Conservation (phyloP, 164 flowering plant genomes). For the Macadamia tetraphylla region DNA sequence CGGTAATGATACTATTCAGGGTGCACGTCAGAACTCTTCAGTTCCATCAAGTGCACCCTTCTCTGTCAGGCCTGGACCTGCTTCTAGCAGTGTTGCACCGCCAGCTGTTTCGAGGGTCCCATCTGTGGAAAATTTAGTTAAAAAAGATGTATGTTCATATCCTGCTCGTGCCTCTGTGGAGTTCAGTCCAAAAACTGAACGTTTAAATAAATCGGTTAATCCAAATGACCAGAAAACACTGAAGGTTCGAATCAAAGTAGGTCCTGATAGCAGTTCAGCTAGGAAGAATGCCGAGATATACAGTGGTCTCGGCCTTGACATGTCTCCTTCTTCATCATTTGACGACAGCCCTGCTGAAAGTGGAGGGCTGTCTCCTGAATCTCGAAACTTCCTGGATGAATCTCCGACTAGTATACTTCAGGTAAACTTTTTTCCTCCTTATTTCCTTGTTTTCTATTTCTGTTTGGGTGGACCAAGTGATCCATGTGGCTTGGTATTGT, state of each 20-base stretch:
- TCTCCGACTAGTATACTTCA: conserved; percentile 62
- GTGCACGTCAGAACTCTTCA: conserved; percentile 26
- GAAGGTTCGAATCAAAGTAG: conserved; percentile 77
- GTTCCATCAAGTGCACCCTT: conserved; percentile 24
- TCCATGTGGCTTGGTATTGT: conserved; percentile 1
- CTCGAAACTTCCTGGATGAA: conserved; percentile 27
- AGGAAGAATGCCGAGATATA: conserved; percentile 72
- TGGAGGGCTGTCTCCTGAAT: conserved; percentile 26
- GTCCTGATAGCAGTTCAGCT: conserved; percentile 51
- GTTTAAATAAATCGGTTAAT: conserved; percentile 20
- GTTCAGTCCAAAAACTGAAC: conserved; percentile 26
- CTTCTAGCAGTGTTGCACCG: conserved; percentile 13
- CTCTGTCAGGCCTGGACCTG: conserved; percentile 22
- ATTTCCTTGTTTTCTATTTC: conserved; percentile 1
- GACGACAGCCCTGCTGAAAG: conserved; percentile 45
- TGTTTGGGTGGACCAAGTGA: conserved; percentile 6
- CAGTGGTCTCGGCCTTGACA: conserved; percentile 75
- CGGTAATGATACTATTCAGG: conserved; percentile 33
- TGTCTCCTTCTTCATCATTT: conserved; percentile 62
- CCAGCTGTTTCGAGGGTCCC: conserved; percentile 19
- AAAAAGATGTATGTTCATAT: conserved; percentile 22
- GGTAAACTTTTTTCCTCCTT: conserved; percentile 29
- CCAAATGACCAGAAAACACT: conserved; percentile 52
- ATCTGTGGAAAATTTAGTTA: conserved; percentile 20
- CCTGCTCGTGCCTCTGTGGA: conserved; percentile 24